phyloP scores from a whole-genome alignment of 2,329 filamentous ascomycete species.

The Aspergillus terreus region DNA sequence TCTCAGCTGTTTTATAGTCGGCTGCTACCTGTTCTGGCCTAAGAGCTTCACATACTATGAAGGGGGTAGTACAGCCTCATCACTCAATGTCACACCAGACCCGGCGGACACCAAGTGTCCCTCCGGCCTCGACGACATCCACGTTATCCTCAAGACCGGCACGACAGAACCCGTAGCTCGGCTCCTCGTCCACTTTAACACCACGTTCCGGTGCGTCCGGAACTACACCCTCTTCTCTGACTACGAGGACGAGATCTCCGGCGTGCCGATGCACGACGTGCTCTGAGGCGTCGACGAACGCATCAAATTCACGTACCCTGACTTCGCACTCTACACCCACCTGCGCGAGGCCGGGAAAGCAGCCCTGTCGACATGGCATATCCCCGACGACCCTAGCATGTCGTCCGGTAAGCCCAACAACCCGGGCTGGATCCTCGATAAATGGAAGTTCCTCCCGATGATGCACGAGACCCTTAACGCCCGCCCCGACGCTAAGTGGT shows the following conservation, averaged over 20 bases:
- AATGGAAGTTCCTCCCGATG: constrained; percentile 55
- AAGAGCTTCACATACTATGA: not conserved
- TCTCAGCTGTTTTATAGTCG: not conserved
- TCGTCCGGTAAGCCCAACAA: constrained; percentile 34
- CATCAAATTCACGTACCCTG: constrained; percentile 12
- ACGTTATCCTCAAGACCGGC: constrained; percentile 27
- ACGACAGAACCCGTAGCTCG: constrained; percentile 26
- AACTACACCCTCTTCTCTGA: constrained; percentile 28
- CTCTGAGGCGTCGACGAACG: constrained; percentile 21
- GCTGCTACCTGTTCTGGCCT: not conserved
- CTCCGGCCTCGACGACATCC: constrained; percentile 15
- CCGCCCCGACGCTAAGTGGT: constrained; percentile 50
- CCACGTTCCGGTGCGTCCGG: constrained; percentile 24
- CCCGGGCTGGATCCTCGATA: constrained; percentile 48
- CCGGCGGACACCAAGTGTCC: not conserved
- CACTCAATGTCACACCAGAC: not conserved
- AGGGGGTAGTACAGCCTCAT: not conserved
- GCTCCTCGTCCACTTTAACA: constrained; percentile 25
- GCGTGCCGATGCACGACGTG: constrained; percentile 22
- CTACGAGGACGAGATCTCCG: constrained; percentile 24
- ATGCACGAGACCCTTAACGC: constrained; percentile 45
- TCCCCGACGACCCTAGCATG: constrained; percentile 27
- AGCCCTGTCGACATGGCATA: constrained; percentile 26
- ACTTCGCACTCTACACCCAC: constrained; percentile 32
- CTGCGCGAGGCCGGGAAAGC: constrained; percentile 37